Evolutionary conservation across 768 basidiomycete genomes (phyloP), one percentile per base, ranked within the genome.

Genomic region (Tylopilus subfusipes): DNA sequence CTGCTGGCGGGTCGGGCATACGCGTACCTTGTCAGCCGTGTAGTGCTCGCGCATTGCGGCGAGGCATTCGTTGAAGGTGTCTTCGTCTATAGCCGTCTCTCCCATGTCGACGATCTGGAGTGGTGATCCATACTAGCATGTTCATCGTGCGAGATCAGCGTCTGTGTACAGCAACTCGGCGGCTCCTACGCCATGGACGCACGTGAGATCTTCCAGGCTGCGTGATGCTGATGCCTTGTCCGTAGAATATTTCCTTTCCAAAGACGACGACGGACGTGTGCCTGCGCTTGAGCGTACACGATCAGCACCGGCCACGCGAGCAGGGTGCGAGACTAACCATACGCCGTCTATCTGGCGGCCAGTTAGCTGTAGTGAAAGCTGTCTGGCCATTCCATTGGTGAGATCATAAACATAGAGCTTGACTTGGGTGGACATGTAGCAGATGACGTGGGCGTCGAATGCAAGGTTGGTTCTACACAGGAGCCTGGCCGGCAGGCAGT

Each of bases 321-420:
- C 21, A 60, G 4, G 21, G 33, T 27, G 21, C 13, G 7, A 27
- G 50, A 70, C 80, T 59, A 51, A 91, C 94, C 95, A 98, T 49
- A 98, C 84, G 0, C 95, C 95, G 57, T 97, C 91, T 50, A 97
- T 92, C 70, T 94, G 92, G 49, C 83, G 81, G 5, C 95, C 95
- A 0, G 88, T 89, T 38, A 97, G 77, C 69, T 88, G 88, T 44
- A 78, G 73, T 7, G 93, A 95, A 33, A 97, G 73, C 56, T 84
- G 81, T 50, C 79, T 78, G 7, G 93, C 95, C 63, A 96, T 77
- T 39, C 94, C 94, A 64, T 86, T 84, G 71, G 86, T 93, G 50
- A 96, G 84, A 64, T 97, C 94, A 70, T 97, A 97, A 1, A 96
- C 83, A 65, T 94, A 93, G 24, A 97, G 79, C 60, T 90, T 76